Conservation (phyloP, 371 early-diverging fungal species). For the Rhizopus stolonifer region DNA sequence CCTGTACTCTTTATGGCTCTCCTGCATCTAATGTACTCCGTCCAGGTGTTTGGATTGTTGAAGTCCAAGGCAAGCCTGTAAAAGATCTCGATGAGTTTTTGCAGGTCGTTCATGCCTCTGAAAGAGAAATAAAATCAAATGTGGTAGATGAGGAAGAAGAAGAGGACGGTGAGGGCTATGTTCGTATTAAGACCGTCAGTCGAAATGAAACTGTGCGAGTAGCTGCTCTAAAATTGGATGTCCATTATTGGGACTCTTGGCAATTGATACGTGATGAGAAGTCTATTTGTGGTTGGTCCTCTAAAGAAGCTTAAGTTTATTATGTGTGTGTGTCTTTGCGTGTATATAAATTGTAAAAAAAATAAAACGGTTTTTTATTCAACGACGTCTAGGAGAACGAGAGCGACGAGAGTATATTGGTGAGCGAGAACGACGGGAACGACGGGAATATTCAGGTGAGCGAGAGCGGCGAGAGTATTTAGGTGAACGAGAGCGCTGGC, state of each 20-base stretch:
- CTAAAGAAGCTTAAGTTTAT: constrained; percentile 29
- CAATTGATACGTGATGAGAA: constrained; percentile 56
- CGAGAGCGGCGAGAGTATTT: background rate
- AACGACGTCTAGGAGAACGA: background rate
- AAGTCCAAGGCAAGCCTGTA: constrained; percentile 56
- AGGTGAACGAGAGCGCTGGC: too few species aligned
- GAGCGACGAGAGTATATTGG: background rate
- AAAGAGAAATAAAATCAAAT: constrained; percentile 6
- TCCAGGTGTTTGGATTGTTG: constrained; percentile 73
- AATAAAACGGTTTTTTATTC: background rate
- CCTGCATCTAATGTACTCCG: constrained; percentile 67
- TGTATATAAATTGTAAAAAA: too few species aligned
- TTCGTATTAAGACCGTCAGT: constrained; percentile 68
- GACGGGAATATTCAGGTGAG: background rate
- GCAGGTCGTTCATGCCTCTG: constrained; percentile 42
- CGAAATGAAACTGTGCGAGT: constrained; percentile 57
- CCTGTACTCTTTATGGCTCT: constrained; percentile 68
- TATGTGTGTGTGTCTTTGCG: too few species aligned
- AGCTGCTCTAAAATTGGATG: constrained; percentile 64
- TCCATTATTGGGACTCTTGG: constrained; percentile 77
- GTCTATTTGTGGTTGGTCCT: constrained; percentile 63
- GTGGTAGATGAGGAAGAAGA: constrained; percentile 9
- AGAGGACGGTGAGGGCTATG: constrained; percentile 42
- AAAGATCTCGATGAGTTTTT: constrained; percentile 51
- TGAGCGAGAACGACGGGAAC: background rate